phyloP scores from a whole-genome alignment of 768 basidiomycete genomes.

The Calocybe gangraenosa region DNA sequence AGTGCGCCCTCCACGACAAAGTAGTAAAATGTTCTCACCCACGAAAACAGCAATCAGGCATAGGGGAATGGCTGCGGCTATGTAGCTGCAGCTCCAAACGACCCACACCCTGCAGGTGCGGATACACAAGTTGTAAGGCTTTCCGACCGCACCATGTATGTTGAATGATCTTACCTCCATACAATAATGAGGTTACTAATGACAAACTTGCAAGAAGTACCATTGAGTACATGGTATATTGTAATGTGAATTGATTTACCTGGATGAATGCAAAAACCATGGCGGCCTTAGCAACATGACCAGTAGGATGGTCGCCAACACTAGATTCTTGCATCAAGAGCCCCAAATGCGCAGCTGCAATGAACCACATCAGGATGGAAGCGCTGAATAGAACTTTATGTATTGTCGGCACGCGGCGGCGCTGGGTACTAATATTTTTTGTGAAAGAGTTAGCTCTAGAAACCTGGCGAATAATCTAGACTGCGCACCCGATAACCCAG shows the following conservation, averaged over 20 bases:
- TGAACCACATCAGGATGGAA: slow-evolving; percentile 10
- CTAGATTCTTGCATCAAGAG: slow-evolving; percentile 7
- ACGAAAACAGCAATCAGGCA: slow-evolving; percentile 4
- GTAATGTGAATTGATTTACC: no score
- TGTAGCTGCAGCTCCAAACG: slow-evolving; percentile 8
- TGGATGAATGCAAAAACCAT: neutral
- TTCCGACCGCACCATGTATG: no score
- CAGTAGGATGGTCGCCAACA: neutral
- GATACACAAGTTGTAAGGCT: no score
- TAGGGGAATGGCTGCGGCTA: slow-evolving; percentile 4
- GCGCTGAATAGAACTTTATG: slow-evolving; percentile 7
- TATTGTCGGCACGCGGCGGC: neutral
- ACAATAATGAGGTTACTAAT: slow-evolving; percentile 13
- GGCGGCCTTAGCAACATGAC: neutral
- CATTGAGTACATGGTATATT: no score
- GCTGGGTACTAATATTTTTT: no score
- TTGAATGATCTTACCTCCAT: slow-evolving; percentile 10
- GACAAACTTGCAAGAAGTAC: no score
- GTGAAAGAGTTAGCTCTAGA: no score
- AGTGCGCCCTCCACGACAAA: no score
- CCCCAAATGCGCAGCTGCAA: slow-evolving; percentile 7
- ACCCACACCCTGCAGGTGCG: no score
- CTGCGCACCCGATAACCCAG: no score
- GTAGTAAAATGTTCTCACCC: neutral
- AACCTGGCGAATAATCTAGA: no score